Percentiles rank a stretch among this genome's conserved stretches.
These are phyloP conservation scores for Kalmusia sp. DNA, from an alignment of 2,329 filamentous ascomycete genomes.

Conservation along the genomic window DNA sequence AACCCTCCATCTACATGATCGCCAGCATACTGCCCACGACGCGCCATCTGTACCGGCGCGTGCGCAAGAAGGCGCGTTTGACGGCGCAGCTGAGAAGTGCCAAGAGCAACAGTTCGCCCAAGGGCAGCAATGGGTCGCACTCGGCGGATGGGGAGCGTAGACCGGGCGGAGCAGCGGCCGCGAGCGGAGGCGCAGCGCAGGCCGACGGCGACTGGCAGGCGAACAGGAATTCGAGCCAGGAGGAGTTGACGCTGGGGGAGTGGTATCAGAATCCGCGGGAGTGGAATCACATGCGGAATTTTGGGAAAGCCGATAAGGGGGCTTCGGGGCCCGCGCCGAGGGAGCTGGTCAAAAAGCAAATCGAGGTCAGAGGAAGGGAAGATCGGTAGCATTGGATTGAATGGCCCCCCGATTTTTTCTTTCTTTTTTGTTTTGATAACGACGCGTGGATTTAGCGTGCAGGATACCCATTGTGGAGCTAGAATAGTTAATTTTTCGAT, in stretches of 20 bases:
- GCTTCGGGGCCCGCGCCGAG: background rate
- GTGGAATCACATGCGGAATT: background rate
- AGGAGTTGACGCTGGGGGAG: conserved; percentile 5
- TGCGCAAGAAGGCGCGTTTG: background rate
- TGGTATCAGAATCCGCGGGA: background rate
- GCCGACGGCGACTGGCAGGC: conserved; percentile 1
- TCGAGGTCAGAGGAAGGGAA: background rate
- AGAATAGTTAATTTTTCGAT: too few species aligned
- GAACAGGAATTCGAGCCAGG: conserved; percentile 9
- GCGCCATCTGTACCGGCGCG: conserved; percentile 1
- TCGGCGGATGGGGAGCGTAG: background rate
- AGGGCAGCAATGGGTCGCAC: background rate
- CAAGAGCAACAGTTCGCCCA: background rate
- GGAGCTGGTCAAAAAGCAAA: background rate
- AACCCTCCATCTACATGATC: conserved; percentile 9
- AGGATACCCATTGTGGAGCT: too few species aligned
- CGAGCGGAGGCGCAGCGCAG: background rate
- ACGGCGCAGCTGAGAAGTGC: conserved; percentile 1
- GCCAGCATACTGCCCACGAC: conserved; percentile 7
- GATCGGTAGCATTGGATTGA: background rate
- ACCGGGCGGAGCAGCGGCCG: background rate
- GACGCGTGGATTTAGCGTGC: background rate
- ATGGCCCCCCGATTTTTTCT: too few species aligned
- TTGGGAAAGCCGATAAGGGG: background rate
- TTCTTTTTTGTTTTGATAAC: background rate